These are phyloP conservation scores for Suhomyces coccinellae DNA, from an alignment of 1,139 yeast species.

Conservation along the genomic window DNA sequence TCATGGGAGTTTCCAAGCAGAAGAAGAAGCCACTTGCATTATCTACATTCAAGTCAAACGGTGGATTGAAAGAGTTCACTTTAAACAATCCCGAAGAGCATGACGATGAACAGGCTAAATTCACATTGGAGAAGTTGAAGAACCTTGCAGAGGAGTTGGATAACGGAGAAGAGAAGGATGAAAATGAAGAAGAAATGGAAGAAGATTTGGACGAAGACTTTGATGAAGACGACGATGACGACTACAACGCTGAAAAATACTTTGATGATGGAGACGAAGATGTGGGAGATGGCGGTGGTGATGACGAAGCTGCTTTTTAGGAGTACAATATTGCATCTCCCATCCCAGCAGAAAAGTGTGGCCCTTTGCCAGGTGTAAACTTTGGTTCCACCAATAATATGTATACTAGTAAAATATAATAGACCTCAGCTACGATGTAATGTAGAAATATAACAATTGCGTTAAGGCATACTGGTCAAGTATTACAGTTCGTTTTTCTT, in stretches of 20 bases:
- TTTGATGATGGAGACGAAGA: slow-evolving; percentile 79
- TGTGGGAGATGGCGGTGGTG: slow-evolving; percentile 73
- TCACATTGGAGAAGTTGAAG: slow-evolving; percentile 58
- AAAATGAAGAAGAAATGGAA: slow-evolving; percentile 41
- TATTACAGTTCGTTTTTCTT: too few species aligned
- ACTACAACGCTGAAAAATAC: slow-evolving; percentile 53
- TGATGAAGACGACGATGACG: slow-evolving; percentile 70
- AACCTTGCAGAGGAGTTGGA: slow-evolving; percentile 61
- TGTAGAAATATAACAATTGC: too few species aligned
- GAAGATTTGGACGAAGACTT: slow-evolving; percentile 58
- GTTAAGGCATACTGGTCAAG: too few species aligned
- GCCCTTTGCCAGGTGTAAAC: too few species aligned
- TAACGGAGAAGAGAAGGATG: slow-evolving; percentile 38
- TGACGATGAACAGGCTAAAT: slow-evolving; percentile 37
- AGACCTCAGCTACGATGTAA: background rate
- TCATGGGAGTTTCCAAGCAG: slow-evolving; percentile 67
- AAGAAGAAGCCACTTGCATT: slow-evolving; percentile 53
- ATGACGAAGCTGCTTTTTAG: slow-evolving; percentile 45
- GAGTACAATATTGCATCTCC: background rate
- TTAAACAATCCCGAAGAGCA: slow-evolving; percentile 25
- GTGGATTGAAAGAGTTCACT: slow-evolving; percentile 45
- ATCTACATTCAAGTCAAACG: slow-evolving; percentile 48
- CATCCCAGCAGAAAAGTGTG: background rate
- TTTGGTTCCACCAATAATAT: background rate
- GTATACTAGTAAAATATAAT: background rate